Evolutionary conservation across 192 early-diverging fungal genomes (phyloP), one percentile per base, ranked within the genome.

Genomic region (Geranomyces variabilis): DNA sequence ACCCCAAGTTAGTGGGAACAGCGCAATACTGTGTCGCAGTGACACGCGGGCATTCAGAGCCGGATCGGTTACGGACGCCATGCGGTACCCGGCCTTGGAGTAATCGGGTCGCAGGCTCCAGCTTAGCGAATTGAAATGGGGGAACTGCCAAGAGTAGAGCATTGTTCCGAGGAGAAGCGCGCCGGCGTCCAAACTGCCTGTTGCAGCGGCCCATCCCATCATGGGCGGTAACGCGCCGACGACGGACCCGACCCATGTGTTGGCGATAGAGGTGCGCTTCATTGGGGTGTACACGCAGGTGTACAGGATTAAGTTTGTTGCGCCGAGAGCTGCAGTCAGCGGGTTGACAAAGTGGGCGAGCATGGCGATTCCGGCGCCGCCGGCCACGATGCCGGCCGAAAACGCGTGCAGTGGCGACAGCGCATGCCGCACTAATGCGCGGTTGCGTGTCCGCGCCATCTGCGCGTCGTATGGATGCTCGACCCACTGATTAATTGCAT

Each of bases 111-210:
- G 83, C 53, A 99, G 81, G 59, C 93, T 95, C 91, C 94, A 95
- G 17, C 90, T 84, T 26, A 99, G 76, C 1, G 94, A 86, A 79
- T 99, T 99, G 75, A 99, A 99, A 75, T 99, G 97, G 30, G 97
- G 97, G 78, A 99, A 99, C 83, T 99, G 97, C 97, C 97, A 99
- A 0, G 94, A 91, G 79, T 93, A 99, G 46, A 99, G 79, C 1
- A 94, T 80, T 0, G 77, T 84, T 12, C 88, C 95, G 63, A 99
- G 73, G 2, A 96, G 70, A 89, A 88, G 92, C 0, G 93, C 91
- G 24, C 93, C 94, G 4, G 89, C 75, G 22, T 90, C 92, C 22
- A 90, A 48, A 9, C 79, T 57, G 30, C 90, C 90, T 0, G 96
- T 94, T 31, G 88, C 90, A 7, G 97, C 97, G 0, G 91, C 87